Conservation (phyloP, 352 stramenopile genomes). For the Lagenidium giganteum region DNA sequence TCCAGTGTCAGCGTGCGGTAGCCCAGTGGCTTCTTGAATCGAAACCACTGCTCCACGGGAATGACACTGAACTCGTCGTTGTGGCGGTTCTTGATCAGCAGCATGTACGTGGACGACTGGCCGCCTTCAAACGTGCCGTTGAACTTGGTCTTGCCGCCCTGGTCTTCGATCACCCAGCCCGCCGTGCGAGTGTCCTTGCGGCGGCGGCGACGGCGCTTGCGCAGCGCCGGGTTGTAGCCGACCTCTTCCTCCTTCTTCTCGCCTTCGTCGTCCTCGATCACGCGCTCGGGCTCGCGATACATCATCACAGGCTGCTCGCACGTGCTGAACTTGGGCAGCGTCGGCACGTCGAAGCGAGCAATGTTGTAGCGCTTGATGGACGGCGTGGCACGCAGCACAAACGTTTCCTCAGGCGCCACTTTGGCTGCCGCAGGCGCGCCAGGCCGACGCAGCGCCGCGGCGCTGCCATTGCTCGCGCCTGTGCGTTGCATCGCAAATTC, state of each 20-base stretch:
- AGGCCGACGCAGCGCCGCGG: no score
- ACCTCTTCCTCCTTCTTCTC: constrained; percentile 64
- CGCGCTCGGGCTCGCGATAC: constrained; percentile 78
- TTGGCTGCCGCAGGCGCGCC: neutral
- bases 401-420: constrained; percentile 41
- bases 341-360: constrained; percentile 70
- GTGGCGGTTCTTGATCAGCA: constrained; percentile 83
- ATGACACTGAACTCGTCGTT: constrained; percentile 87
- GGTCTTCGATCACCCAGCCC: constrained; percentile 84
- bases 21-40: constrained; percentile 84
- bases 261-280: constrained; percentile 72
- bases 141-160: constrained; percentile 79
- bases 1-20: constrained; percentile 83
- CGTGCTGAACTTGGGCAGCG: constrained; percentile 47
- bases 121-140: constrained; percentile 77
- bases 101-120: constrained; percentile 81
- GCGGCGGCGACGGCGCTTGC: constrained; percentile 68
- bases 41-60: constrained; percentile 85
- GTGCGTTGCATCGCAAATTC: no score
- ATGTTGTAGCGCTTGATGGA: constrained; percentile 89
- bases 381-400: constrained; percentile 74
- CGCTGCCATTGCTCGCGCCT: no score
- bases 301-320: constrained; percentile 83
- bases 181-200: constrained; percentile 72
- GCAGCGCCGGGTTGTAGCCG: constrained; percentile 69